phyloP scores from a whole-genome alignment of 1,284 basidiomycete genomes.

The Cryptococcus jaspeensis region DNA sequence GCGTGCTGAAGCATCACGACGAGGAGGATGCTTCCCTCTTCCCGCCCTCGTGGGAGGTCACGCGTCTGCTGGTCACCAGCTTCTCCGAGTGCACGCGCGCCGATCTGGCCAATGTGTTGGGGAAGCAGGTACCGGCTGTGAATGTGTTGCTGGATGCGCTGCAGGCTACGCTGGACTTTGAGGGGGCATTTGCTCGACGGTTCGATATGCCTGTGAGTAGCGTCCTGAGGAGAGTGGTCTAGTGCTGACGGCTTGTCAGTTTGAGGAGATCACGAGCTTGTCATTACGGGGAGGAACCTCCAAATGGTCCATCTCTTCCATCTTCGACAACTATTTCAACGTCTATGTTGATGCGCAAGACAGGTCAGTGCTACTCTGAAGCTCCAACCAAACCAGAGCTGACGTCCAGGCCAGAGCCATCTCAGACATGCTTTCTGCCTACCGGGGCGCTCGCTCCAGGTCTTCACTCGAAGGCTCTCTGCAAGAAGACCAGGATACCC shows the following conservation, averaged over 20 bases:
- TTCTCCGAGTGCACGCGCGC: slow-evolving; percentile 78
- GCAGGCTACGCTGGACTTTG: slow-evolving; percentile 82
- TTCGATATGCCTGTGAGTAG: slow-evolving; percentile 69
- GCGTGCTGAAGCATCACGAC: slow-evolving; percentile 85
- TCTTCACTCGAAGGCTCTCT: slow-evolving; percentile 65
- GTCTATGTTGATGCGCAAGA: slow-evolving; percentile 97
- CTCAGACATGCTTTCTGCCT: slow-evolving; percentile 61
- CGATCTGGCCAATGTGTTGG: slow-evolving; percentile 53
- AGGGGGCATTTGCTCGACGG: slow-evolving; percentile 71
- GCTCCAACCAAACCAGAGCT: not conserved
- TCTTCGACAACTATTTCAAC: slow-evolving; percentile 87
- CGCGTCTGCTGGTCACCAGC: slow-evolving; percentile 71
- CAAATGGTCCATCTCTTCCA: slow-evolving; percentile 69
- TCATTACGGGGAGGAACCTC: slow-evolving; percentile 8
- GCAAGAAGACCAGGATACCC: slow-evolving; percentile 54
- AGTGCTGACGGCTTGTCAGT: slow-evolving; percentile 28
- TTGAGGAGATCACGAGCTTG: slow-evolving; percentile 46
- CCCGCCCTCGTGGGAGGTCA: slow-evolving; percentile 77
- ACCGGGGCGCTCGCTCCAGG: slow-evolving; percentile 66
- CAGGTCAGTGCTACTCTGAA: slow-evolving; percentile 55
- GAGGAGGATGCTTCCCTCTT: slow-evolving; percentile 80
- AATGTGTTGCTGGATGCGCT: slow-evolving; percentile 77
- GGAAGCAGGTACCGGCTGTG: slow-evolving; percentile 61
- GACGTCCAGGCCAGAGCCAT: slow-evolving; percentile 41
- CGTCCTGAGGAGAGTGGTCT: not conserved